Percentiles rank a stretch among this genome's conserved stretches.
Conservation (phyloP, 306 rosid genomes). For the Cyclanthera cordifolia region DNA sequence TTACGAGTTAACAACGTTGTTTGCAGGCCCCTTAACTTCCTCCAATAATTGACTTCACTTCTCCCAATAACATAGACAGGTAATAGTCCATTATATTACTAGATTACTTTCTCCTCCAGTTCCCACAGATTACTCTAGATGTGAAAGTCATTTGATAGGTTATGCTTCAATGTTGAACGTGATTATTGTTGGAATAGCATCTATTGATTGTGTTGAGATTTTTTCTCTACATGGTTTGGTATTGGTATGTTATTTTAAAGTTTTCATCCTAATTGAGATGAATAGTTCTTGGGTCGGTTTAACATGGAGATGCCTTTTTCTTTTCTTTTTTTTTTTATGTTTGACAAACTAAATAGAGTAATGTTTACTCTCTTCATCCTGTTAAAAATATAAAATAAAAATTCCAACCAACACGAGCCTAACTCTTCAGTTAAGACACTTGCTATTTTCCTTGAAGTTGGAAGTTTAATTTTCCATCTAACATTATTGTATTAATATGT, state of each 20-base stretch:
- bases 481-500: not conserved
- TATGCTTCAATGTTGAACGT: conserved; percentile 73
- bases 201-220: conserved; percentile 83
- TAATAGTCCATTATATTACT: conserved; percentile 66
- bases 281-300: not conserved
- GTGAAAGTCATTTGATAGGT: conserved; percentile 56
- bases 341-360: not conserved
- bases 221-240: conserved; percentile 95
- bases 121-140: conserved; percentile 46
- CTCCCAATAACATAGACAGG: too few species aligned
- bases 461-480: not conserved
- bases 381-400: not conserved
- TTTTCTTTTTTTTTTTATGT: too few species aligned
- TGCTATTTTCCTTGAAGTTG: not conserved
- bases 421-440: not conserved
- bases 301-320: not conserved
- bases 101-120: conserved; percentile 74
- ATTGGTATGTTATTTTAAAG: conserved; percentile 26
- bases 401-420: not conserved
- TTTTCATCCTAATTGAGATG: not conserved
- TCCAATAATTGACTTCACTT: too few species aligned
- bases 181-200: conserved; percentile 72
- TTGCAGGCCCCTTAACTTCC: too few species aligned
- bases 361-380: not conserved
- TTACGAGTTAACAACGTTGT: too few species aligned